Percentiles rank a stretch among this genome's conserved stretches.
Conservation (phyloP, 2,329 filamentous ascomycete genomes). For the Nemania sp. region DNA sequence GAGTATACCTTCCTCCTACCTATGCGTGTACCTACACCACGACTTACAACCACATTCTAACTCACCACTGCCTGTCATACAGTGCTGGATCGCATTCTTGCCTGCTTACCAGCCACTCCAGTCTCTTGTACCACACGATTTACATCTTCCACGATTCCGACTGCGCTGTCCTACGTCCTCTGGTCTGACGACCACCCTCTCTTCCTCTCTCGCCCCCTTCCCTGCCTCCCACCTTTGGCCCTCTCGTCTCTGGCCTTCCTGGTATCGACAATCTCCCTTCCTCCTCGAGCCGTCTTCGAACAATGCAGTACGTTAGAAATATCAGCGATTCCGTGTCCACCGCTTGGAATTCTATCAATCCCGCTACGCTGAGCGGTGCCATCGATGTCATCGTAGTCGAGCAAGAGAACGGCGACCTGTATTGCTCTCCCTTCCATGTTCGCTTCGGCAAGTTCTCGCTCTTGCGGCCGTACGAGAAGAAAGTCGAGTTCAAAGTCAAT, state of each 20-base stretch:
- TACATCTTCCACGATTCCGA: not conserved
- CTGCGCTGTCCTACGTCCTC: constrained; percentile 3
- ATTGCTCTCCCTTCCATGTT: constrained; percentile 97
- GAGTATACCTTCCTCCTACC: too few species aligned
- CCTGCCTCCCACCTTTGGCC: not conserved
- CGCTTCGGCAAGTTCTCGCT: constrained; percentile 98
- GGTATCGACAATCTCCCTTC: not conserved
- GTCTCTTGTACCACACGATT: too few species aligned
- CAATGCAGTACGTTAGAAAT: constrained; percentile 97
- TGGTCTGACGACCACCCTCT: not conserved
- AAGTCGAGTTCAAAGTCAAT: constrained; percentile 98
- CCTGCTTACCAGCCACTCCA: too few species aligned
- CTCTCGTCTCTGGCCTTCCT: not conserved
- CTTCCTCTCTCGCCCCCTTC: not conserved
- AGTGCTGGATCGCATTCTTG: too few species aligned
- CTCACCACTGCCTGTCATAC: too few species aligned
- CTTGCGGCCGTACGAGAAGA: constrained; percentile 93
- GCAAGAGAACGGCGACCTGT: constrained; percentile 85
- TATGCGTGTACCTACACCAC: too few species aligned
- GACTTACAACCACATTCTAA: too few species aligned
- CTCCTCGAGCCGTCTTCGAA: constrained; percentile 26
- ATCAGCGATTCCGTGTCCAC: constrained; percentile 95
- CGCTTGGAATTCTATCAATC: constrained; percentile 99
- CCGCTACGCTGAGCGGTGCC: constrained; percentile 92
- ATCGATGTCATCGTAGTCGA: constrained; percentile 99